phyloP scores from a whole-genome alignment of 1,139 yeast species.

The Saccharomyces hybrid region DNA sequence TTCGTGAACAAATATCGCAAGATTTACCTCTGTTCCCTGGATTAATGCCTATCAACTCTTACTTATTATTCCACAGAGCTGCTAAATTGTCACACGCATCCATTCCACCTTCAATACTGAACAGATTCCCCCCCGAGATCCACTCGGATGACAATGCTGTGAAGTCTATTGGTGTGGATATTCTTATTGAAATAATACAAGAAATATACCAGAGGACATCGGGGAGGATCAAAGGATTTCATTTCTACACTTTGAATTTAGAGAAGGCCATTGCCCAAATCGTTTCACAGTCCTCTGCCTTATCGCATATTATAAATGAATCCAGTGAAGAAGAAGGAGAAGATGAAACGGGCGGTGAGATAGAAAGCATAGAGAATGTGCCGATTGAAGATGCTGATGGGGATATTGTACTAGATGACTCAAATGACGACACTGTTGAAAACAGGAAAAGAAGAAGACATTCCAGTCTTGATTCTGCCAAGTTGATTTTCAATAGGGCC shows the following conservation, averaged over 20 bases:
- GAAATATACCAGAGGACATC: slow-evolving; percentile 46
- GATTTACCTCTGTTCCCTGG: slow-evolving; percentile 76
- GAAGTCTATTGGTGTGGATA: slow-evolving; percentile 72
- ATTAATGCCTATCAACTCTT: slow-evolving; percentile 92
- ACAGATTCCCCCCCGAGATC: slow-evolving; percentile 47
- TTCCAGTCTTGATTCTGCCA: slow-evolving; percentile 24
- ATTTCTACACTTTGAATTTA: slow-evolving; percentile 80
- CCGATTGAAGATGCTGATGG: slow-evolving; percentile 25
- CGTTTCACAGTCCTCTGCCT: slow-evolving; percentile 50
- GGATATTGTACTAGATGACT: slow-evolving; percentile 19
- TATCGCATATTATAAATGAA: slow-evolving; percentile 36
- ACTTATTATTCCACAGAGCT: slow-evolving; percentile 76
- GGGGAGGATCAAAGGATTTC: slow-evolving; percentile 66
- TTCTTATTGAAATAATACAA: slow-evolving; percentile 57
- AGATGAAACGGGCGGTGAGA: slow-evolving; percentile 19
- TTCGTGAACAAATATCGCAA: slow-evolving; percentile 35
- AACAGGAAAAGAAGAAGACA: slow-evolving; percentile 28
- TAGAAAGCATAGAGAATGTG: slow-evolving; percentile 32
- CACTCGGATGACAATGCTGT: slow-evolving; percentile 78
- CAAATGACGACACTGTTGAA: slow-evolving; percentile 9
- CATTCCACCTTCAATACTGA: slow-evolving; percentile 54
- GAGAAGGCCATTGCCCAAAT: slow-evolving; percentile 88
- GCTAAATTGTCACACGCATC: slow-evolving; percentile 85
- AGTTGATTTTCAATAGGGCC: slow-evolving; percentile 17
- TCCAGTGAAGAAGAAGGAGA: slow-evolving; percentile 31